Evolutionary conservation across 2,329 filamentous ascomycete species (phyloP).

Genomic region (Colletotrichum euphorbiae): DNA sequence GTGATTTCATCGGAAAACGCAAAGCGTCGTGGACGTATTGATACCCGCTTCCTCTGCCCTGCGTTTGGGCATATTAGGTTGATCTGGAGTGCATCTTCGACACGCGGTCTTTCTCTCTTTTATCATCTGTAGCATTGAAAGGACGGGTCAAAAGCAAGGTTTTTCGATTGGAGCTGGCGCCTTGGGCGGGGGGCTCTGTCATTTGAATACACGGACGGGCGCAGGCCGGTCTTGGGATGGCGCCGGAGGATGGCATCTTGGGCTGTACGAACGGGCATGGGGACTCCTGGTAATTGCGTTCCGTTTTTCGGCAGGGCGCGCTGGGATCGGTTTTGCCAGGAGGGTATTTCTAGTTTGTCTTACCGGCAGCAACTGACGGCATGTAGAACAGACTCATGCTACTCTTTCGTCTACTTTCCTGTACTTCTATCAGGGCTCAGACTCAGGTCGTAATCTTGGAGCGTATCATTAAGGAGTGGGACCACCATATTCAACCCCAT

Average conservation of each 20-base stretch:
- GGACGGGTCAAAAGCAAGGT: constrained; percentile 33
- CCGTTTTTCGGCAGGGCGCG: not conserved
- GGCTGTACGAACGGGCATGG: constrained; percentile 9
- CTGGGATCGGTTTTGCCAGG: constrained; percentile 1
- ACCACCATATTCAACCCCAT: too few species aligned
- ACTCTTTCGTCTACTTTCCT: not conserved
- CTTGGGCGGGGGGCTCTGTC: constrained; percentile 5
- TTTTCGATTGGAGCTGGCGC: constrained; percentile 29
- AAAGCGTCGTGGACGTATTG: constrained; percentile 34
- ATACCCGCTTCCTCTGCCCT: constrained; percentile 35
- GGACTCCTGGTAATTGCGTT: constrained; percentile 3
- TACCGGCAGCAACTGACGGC: not conserved
- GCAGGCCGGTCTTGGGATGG: constrained; percentile 24
- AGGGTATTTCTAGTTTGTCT: constrained; percentile 1
- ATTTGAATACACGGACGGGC: constrained; percentile 28
- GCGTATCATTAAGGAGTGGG: not conserved
- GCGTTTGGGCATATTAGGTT: constrained; percentile 23
- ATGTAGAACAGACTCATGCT: not conserved
- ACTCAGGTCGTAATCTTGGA: not conserved
- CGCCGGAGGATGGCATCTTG: constrained; percentile 21
- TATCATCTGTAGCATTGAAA: constrained; percentile 33
- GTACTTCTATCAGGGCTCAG: constrained; percentile 7
- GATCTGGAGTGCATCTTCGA: constrained; percentile 34
- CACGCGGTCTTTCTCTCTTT: constrained; percentile 30
- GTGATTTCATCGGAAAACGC: constrained; percentile 37